Evolutionary conservation across 108 stramenopile genomes (phyloP).

Genomic region (Skeletonema marinoi): DNA sequence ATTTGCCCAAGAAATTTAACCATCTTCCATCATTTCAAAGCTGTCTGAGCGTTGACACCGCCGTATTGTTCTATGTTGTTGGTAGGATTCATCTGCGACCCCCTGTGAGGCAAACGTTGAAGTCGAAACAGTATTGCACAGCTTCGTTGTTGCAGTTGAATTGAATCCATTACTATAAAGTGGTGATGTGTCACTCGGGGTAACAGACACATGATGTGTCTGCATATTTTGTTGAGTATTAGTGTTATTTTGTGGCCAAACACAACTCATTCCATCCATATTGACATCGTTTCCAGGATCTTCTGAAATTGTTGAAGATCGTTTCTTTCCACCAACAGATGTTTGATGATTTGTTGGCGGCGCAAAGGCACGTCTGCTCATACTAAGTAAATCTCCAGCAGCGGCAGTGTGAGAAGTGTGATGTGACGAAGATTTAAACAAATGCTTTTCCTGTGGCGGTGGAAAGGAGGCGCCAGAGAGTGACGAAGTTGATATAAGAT

Average conservation of each 20-base stretch:
- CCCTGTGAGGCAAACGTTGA: not conserved
- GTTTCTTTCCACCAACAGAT: slow-evolving; percentile 9
- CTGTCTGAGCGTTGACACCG: slow-evolving; percentile 36
- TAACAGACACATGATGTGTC: not conserved
- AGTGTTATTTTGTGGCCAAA: not conserved
- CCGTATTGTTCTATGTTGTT: slow-evolving; percentile 32
- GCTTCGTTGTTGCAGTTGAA: not conserved
- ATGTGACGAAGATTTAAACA: slow-evolving; percentile 42
- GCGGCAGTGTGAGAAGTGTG: slow-evolving; percentile 44
- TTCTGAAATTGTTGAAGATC: slow-evolving; percentile 15
- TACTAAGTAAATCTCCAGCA: slow-evolving; percentile 42
- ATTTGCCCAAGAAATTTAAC: not conserved
- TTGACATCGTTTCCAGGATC: not conserved
- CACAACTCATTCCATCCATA: not conserved
- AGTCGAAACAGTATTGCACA: not conserved
- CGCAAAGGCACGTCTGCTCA: slow-evolving; percentile 33
- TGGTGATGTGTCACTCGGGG: not conserved
- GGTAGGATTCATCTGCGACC: slow-evolving; percentile 17
- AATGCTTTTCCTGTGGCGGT: not conserved
- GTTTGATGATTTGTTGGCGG: not conserved
- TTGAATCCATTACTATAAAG: not conserved
- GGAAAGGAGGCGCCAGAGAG: not conserved
- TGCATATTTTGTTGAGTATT: not conserved
- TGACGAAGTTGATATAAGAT: not conserved
- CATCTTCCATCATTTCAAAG: slow-evolving; percentile 51